Evolutionary conservation across 495 filamentous ascomycete genomes (phyloP), one percentile per base, ranked within the genome.

Genomic region (Penicillium steckii): DNA sequence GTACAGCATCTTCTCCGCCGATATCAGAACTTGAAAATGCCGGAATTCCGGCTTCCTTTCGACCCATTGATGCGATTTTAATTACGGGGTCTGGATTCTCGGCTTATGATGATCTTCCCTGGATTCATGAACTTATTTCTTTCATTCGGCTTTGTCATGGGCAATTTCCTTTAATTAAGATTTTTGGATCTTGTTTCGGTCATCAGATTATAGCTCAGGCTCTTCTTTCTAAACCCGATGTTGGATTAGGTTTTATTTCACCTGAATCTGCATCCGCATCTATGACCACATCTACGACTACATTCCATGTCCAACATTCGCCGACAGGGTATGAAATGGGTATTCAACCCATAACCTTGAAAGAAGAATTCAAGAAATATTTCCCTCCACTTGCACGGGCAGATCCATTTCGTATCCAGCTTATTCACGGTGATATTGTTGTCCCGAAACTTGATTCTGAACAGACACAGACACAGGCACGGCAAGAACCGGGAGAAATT

Each of bases 141-240:
- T 75, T 61, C 50, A 61, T 77, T 17, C 56, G 57, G 18, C 65
- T 43, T 7, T 69, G 75, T 42, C 71, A 74, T 55, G 32, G 9
- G 0, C 32, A 67, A 0, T 75, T 68, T 47, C 76, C 77, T 0
- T 46, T 66, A 8, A 66, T 82, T 10, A 72, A 69, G 53, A 61
- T 77, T 7, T 77, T 78, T 50, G 74, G 76, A 10, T 73, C 74
- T 17, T 79, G 74, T 55, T 79, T 79, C 55, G 76, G 76, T 1
- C 76, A 79, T 49, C 74, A 79, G 50, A 49, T 77, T 22, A 62
- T 79, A 47, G 75, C 71, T 4, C 69, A 73, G 43, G 72, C 70
- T 3, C 46, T 69, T 1, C 67, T 79, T 5, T 61, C 59, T 37
- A 13, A 18, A 33, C 25, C n/a, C n/a, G n/a, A n/a, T n/a, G n/a